phyloP scores from a whole-genome alignment of 2,329 filamentous ascomycete species.

The Canariomyces notabilis region DNA sequence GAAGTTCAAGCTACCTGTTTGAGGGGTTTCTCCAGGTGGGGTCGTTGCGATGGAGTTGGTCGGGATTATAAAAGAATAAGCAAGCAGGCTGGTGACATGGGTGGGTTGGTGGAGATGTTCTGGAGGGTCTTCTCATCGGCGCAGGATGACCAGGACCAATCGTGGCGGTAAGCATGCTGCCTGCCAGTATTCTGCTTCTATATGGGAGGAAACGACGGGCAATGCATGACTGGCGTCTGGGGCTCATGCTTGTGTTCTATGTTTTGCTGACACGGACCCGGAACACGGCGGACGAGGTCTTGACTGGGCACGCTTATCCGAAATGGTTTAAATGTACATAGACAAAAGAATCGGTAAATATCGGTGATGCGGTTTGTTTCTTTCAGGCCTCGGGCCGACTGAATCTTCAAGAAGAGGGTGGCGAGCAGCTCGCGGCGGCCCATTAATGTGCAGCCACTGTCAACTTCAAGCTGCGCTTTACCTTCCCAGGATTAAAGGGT shows the following conservation, averaged over 20 bases:
- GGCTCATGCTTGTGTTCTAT: conserved; percentile 9
- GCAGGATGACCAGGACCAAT: background rate
- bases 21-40: conserved; percentile 29
- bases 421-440: too few species aligned
- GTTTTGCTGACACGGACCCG: too few species aligned
- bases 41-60: background rate
- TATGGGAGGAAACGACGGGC: conserved; percentile 1
- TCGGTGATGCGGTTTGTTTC: background rate
- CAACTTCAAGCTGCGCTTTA: too few species aligned
- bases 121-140: background rate
- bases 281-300: background rate
- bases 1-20: conserved; percentile 82
- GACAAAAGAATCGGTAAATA: conserved; percentile 5
- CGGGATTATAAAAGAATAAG: background rate
- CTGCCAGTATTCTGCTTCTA: background rate
- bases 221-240: conserved; percentile 20
- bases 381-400: background rate
- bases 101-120: background rate
- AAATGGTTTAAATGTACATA: conserved; percentile 9
- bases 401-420: too few species aligned
- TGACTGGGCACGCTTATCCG: background rate
- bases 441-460: too few species aligned
- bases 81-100: background rate
- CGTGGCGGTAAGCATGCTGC: background rate
- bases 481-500: too few species aligned